Conservation (phyloP, 2,329 filamentous ascomycete genomes). For the Aspergillus hiratsukae region DNA sequence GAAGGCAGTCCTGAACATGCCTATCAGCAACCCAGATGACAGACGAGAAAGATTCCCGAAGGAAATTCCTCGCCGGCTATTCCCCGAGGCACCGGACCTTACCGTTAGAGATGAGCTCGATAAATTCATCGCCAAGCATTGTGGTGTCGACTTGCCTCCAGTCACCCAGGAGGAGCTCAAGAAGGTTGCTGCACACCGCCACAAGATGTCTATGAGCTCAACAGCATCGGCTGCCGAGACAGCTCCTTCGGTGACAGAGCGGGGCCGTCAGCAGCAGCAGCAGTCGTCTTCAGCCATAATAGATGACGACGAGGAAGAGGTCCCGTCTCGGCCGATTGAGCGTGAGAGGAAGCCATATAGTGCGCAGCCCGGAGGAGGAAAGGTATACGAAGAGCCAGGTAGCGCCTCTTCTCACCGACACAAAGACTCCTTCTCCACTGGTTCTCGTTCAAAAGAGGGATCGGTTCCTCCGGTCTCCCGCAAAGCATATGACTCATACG, state of each 20-base stretch:
- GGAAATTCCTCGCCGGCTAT: conserved; percentile 67
- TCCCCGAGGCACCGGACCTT: conserved; percentile 58
- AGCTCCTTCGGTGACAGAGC: conserved; percentile 27
- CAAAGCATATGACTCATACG: conserved; percentile 55
- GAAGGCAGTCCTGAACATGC: conserved; percentile 64
- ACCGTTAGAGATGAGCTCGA: conserved; percentile 58
- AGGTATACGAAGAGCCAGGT: conserved; percentile 46
- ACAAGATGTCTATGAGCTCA: conserved; percentile 20
- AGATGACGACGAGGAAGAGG: conserved; percentile 38
- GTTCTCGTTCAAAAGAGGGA: conserved; percentile 51
- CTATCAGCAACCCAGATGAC: conserved; percentile 63
- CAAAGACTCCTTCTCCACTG: conserved; percentile 23
- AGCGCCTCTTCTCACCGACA: conserved; percentile 13
- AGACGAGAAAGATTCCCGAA: conserved; percentile 72
- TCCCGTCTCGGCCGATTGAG: conserved; percentile 53
- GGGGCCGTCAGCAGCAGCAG: conserved; percentile 40
- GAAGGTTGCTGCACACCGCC: conserved; percentile 24
- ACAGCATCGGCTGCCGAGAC: conserved; percentile 15
- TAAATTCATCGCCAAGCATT: conserved; percentile 53
- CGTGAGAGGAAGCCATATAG: conserved; percentile 63
- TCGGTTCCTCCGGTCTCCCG: conserved; percentile 55
- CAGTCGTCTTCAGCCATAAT: conserved; percentile 31
- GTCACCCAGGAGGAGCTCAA: conserved; percentile 35
- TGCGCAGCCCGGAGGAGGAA: conserved; percentile 56
- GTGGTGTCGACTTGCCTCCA: conserved; percentile 43